Conservation (phyloP, 768 basidiomycete species). For the Amyloporia xantha region DNA sequence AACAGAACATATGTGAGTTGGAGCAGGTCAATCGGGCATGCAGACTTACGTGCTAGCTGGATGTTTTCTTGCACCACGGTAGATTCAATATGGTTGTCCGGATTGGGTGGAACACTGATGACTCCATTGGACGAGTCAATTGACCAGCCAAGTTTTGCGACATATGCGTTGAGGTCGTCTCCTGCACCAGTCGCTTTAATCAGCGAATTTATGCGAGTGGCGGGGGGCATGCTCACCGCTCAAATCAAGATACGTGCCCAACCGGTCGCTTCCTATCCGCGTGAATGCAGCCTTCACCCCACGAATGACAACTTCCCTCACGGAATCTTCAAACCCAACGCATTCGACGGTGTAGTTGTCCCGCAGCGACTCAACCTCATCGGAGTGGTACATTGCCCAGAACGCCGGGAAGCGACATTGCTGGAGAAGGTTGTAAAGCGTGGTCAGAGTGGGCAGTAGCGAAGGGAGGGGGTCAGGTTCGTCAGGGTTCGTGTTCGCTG, state of each 20-base stretch:
- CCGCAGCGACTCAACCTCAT: slow-evolving; percentile 60
- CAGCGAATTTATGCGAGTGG: neutral
- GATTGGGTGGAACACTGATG: slow-evolving; percentile 71
- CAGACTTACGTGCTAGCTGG: slow-evolving; percentile 66
- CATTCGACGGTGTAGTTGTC: slow-evolving; percentile 86
- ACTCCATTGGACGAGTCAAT: slow-evolving; percentile 46
- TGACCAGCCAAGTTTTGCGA: slow-evolving; percentile 63
- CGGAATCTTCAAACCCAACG: slow-evolving; percentile 76
- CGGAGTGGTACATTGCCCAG: slow-evolving; percentile 71
- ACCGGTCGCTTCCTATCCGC: slow-evolving; percentile 57
- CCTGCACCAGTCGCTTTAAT: no score
- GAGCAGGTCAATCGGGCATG: no score
- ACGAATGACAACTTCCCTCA: slow-evolving; percentile 69
- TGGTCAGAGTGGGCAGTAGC: slow-evolving; percentile 62
- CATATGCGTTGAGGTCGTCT: slow-evolving; percentile 49
- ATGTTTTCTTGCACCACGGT: slow-evolving; percentile 80
- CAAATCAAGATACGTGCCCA: slow-evolving; percentile 68
- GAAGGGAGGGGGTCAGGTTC: slow-evolving; percentile 77
- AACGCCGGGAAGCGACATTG: slow-evolving; percentile 87
- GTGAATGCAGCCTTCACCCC: slow-evolving; percentile 77
- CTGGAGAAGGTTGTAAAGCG: slow-evolving; percentile 63
- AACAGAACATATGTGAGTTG: slow-evolving; percentile 4
- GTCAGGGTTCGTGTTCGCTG: slow-evolving; percentile 48
- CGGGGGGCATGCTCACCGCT: slow-evolving; percentile 36
- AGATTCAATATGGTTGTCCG: slow-evolving; percentile 84